Conservation (phyloP, 2,329 filamentous ascomycete species). For the Diaporthe ampelina region DNA sequence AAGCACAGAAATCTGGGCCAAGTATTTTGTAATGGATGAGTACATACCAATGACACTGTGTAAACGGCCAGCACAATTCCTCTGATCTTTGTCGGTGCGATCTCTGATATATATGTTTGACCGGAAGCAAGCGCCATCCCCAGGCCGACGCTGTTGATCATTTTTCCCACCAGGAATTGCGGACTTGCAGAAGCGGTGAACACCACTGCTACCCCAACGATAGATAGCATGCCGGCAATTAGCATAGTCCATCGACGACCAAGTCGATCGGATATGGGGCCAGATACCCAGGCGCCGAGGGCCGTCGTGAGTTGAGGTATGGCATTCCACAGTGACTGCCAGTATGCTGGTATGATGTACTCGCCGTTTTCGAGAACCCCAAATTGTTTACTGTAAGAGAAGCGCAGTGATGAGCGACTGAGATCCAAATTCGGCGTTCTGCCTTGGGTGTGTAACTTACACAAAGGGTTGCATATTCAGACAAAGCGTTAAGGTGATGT, state of each 20-base stretch:
- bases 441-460: background rate
- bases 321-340: slow-evolving; percentile 36
- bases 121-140: slow-evolving; percentile 22
- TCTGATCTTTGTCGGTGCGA: slow-evolving; percentile 31
- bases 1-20: background rate
- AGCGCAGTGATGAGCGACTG: no score
- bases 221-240: slow-evolving; percentile 13
- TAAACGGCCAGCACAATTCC: slow-evolving; percentile 22
- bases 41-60: slow-evolving; percentile 25
- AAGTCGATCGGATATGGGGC: slow-evolving; percentile 22
- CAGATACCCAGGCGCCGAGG: slow-evolving; percentile 26
- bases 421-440: no score
- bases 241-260: slow-evolving; percentile 27
- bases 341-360: slow-evolving; percentile 29
- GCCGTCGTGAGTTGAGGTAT: slow-evolving; percentile 33
- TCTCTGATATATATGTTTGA: slow-evolving; percentile 35
- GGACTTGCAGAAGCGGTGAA: slow-evolving; percentile 11
- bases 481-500: slow-evolving; percentile 35
- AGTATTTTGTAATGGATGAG: rapidly evolving
- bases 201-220: slow-evolving; percentile 20
- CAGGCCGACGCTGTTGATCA: slow-evolving; percentile 19
- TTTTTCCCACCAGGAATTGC: slow-evolving; percentile 23
- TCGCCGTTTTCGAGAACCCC: slow-evolving; percentile 18
- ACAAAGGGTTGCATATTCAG: slow-evolving; percentile 29
- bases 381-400: slow-evolving; percentile 11